Base-by-base conservation (phyloP, 805 yeast genomes). In the Saccharomycopsis javanensis region DNA sequence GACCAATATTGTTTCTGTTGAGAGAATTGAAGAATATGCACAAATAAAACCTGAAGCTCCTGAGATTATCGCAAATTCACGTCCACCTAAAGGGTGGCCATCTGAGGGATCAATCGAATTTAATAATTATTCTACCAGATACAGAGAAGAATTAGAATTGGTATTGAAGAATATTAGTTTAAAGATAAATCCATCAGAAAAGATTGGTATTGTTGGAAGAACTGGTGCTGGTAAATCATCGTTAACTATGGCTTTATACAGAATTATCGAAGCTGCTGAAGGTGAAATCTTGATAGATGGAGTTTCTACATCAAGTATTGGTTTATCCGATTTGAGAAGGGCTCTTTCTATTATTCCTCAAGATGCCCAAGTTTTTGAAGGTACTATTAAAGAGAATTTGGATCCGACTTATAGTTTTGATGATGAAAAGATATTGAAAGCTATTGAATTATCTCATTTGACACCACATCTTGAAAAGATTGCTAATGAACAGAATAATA, bases 191-290 rank as follows among this genome's bases (percentile, higher is more conserved):
- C 81, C 91, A 1, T 74, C 79, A 57, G 97, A 92, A 68, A 92
- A 92, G 69, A 76, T 91, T 66, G 98, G 98, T 61, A 90, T 91
- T 70, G 97, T 92, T 57, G 98, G 98, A 27, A 80, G 98, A 68
- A 91, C 98, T 0, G 98, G 98, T 62, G 97, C 97, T 1, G 98
- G 98, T 62, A 90, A 90, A 69, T 85, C 94, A 0, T 85, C 96
- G 1, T 75, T 90, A 65, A 86, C 96, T 0, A 72, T 88, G 65
- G 94, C 97, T 0, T 72, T 90, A 42, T 90, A 88, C 76, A 75
- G 97, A 64, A 80, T 90, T 51, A 87, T 91, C 65, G 97, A 91
- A 70, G 53, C 61, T 23, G 81, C 83, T 5, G 72, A 69, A 8
- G 95, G 95, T n/a, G 69, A 73, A 38, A 86, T 90, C 64, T 73